Evolutionary conservation across 257 asterid species (phyloP), one percentile per base, ranked within the genome.

Genomic region (Gentiana straminea): DNA sequence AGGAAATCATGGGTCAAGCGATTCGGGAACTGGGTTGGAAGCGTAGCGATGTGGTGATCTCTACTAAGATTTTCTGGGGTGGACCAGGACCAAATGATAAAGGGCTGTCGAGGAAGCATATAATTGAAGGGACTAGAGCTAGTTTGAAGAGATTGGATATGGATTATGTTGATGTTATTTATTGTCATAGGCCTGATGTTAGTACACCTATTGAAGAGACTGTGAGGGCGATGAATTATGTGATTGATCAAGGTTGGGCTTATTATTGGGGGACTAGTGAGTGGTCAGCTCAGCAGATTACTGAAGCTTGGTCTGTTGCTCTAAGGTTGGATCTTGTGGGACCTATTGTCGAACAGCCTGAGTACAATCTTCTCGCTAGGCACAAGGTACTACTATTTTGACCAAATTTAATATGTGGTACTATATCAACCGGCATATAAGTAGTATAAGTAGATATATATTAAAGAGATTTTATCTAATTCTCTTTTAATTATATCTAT

Each of bases 31-130:
- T 92, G 4, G 99, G 99, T 0, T 92, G 95, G 97, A 88, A 88
- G 79, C 63, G 99, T 60, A 81, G 91, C 24, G 97, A 92, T 61
- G 61, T 92, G 11, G 99, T 92, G 8, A 61, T 92, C 46, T 81
- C 95, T 59, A 92, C 99, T 13, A 92, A 92, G 94, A 85, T 92
- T 67, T 92, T 92, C 76, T 92, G 99, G 99, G 99, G 99, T 4
- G 97, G 99, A 1, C 67, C 90, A 3, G 99, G 97, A 32, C 97
- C 99, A 0, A 92, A 92, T 52, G 99, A 92, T 62, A 92, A 88
- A 75, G 99, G 99, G 15, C 55, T 88, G 13, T 92, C 99, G 1
- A 69, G 99, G 41, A 92, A 92, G 74, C 99, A 92, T 52, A 85
- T 92, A 0, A 37, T 85, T 0, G 99, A 92, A 54, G 99, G 99